Evolutionary conservation across 2,329 filamentous ascomycete species (phyloP).

Genomic region (Monilinia polystroma): DNA sequence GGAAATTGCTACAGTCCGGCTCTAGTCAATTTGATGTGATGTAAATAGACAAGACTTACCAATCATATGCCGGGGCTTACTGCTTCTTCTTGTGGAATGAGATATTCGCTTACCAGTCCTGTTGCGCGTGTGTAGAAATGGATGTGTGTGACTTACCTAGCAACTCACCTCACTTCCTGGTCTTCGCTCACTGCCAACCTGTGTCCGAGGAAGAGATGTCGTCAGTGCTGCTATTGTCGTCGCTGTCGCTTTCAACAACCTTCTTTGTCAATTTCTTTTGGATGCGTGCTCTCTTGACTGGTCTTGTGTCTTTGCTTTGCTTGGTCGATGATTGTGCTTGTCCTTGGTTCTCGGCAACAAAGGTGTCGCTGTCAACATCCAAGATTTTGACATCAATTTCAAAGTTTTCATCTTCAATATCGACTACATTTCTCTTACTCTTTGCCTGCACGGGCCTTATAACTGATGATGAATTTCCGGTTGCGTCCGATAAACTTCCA

Average conservation of each 20-base stretch:
- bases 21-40: neutral
- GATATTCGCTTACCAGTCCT: conserved; percentile 6
- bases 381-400: neutral
- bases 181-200: neutral
- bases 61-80: neutral
- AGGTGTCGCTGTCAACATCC: neutral
- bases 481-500: neutral
- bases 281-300: neutral
- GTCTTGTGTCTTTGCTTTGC: neutral
- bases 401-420: neutral
- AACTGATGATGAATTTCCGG: neutral
- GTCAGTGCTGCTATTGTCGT: neutral
- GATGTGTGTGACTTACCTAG: neutral
- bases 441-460: neutral
- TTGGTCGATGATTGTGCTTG: neutral
- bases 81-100: neutral
- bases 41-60: conserved; percentile 6
- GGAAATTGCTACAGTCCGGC: neutral
- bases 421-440: conserved; percentile 3
- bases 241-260: neutral
- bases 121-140: neutral
- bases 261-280: neutral
- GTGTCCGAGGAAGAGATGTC: neutral
- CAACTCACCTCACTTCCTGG: neutral
- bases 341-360: neutral